Percentiles rank a stretch among this genome's conserved stretches.
Evolutionary conservation across 495 filamentous ascomycete genomes (phyloP).

Genomic region (Xylaria telfairii): DNA sequence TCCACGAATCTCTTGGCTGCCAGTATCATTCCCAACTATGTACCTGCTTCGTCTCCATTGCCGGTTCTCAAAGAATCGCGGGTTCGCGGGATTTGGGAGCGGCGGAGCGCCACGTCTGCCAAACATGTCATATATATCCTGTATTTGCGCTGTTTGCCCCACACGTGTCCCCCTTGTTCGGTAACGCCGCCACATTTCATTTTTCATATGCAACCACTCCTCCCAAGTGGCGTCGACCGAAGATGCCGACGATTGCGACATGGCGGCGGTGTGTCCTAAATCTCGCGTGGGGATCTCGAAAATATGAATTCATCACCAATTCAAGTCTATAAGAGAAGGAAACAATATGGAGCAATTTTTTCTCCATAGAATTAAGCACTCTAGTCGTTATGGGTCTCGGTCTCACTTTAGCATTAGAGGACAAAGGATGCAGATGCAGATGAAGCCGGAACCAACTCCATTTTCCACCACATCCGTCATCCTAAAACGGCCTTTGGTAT

Average conservation of each 20-base stretch:
- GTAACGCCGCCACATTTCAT: not conserved
- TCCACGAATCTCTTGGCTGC: not conserved
- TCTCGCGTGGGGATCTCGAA: not conserved
- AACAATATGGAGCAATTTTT: not conserved
- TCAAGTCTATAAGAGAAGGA: not conserved
- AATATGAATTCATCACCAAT: not conserved
- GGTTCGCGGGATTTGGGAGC: not conserved
- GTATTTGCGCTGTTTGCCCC: not conserved
- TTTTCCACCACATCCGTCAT: not conserved
- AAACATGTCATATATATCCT: not conserved
- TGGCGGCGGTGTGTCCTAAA: not conserved
- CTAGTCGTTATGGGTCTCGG: not conserved
- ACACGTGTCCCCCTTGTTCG: not conserved
- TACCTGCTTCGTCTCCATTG: not conserved
- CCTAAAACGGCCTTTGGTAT: not conserved
- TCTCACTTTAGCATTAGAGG: not conserved
- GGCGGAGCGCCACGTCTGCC: not conserved
- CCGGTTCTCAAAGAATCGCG: not conserved
- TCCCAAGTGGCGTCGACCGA: not conserved
- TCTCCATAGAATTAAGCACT: not conserved
- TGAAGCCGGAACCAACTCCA: conserved; percentile 4
- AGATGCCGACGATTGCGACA: not conserved
- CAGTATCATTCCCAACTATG: not conserved
- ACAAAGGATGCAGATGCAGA: conserved; percentile 18
- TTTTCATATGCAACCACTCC: not conserved